Base-by-base conservation (phyloP, 2,329 filamentous ascomycete species). In the Akanthomyces dipterigenus region DNA sequence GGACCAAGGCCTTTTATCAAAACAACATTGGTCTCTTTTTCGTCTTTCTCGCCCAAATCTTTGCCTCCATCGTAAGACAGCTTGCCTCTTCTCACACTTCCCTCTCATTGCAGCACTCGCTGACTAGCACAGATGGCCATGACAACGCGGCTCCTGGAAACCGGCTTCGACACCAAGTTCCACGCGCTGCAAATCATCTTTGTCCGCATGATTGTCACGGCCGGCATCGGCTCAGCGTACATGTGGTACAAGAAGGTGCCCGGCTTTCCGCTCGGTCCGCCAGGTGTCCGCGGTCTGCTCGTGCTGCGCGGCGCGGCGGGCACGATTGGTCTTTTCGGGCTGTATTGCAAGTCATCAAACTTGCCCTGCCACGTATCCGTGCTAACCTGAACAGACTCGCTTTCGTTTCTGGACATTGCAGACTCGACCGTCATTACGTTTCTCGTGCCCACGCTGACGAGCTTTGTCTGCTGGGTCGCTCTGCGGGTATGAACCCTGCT, bases 401-500 rank as follows among this genome's bases (percentile, higher is more conserved):
- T 77, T 0, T 79, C 88, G 26, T 93, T 91, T 65, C 81, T 95
- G 0, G 87, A 89, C 2, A 80, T 95, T 1, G 86, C 89, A 1
- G 90, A 95, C 69, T 88, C 90, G 1, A 91, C 88, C 0, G 89
- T 93, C 26, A 86, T 95, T 38, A 91, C 88, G 7, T 95, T 93
- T 71, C 79, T 95, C 3, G 82, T 88, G 0, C 90, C 90, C 0
- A 87, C 87, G 8, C 77, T 91, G 11, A 86, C 88, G 8, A 88
- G 76, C 1, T 72, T 77, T 80, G 72, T 92, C 81, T 82, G 86
- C 78, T 66, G 91, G 84, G 71, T 90, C 16, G 70, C 69, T 26
- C 60, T 72, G 0, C 54, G 60, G 1, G 70, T 71, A 63, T 24
- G 67, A 60, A 0, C 7, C 16, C 14, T 14, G 22, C 3, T 9